These are phyloP conservation scores for Aeminium ludgeri DNA, from an alignment of 495 filamentous ascomycete species.

Conservation along the genomic window DNA sequence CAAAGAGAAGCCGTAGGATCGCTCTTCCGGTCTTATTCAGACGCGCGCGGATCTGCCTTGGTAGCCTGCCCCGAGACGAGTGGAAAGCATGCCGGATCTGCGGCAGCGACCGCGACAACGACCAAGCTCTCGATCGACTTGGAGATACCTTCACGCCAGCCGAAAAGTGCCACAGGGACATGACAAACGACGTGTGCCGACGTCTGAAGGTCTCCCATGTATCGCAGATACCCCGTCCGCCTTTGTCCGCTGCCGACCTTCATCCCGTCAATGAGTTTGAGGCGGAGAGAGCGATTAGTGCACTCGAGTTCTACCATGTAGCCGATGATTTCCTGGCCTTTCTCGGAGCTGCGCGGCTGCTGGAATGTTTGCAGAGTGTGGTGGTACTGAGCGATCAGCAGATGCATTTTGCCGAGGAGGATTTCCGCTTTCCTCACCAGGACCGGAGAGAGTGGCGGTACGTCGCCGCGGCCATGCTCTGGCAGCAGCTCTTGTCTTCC, in stretches of 20 bases:
- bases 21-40: slow-evolving; percentile 13
- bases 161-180: no score
- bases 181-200: no score
- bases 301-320: slow-evolving; percentile 4
- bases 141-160: no score
- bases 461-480: slow-evolving; percentile 5
- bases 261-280: neutral
- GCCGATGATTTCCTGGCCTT: slow-evolving; percentile 7
- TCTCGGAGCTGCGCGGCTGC: neutral
- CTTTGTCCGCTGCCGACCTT: neutral
- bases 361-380: no score
- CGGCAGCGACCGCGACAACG: neutral
- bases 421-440: neutral
- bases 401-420: neutral
- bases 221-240: no score
- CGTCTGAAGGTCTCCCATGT: no score
- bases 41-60: slow-evolving; percentile 8
- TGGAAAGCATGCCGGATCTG: slow-evolving; percentile 1
- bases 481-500: slow-evolving; percentile 8
- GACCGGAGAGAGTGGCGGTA: slow-evolving; percentile 6
- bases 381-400: no score
- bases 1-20: slow-evolving; percentile 9
- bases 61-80: neutral
- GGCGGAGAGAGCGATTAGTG: slow-evolving; percentile 1
- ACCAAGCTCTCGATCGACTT: no score